Base-by-base conservation (phyloP, 345 rosid genomes). In the Brassica cretica region DNA sequence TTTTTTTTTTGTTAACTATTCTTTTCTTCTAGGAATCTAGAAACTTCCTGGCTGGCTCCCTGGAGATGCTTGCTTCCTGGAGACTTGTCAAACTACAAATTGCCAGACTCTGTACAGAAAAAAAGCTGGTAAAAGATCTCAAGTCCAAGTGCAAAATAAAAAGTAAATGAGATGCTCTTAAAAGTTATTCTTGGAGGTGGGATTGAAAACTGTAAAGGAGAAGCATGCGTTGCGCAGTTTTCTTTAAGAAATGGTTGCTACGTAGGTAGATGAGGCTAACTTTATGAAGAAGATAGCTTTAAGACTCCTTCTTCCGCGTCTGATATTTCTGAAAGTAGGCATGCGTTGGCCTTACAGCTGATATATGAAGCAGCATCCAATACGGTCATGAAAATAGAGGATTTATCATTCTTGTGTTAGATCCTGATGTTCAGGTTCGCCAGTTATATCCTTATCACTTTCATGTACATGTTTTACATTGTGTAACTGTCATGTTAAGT, bases 341-440 rank as follows among this genome's bases (percentile, higher is more conserved):
- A 85, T 74, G 82, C 66, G 68, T 73, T 87, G 80, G 93, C 97
- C 62, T 83, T 83, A 77, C 88, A 86, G 78, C 74, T 93, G 73
- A 75, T 95, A 72, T 49, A 62, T 37, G 89, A 88, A 53, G 93
- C 97, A 66, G 74, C 85, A 60, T 74, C 79, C 77, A 87, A 89
- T 84, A 79, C 5, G 76, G 14, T 19, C 10, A 71, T 73, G 68
- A 59, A 68, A 53, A 67, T 27, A 88, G 91, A 80, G 97, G 88
- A 70, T 90, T 98, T 33, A 78, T 86, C 64, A 86, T 91, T 76
- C 79, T 95, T 71, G 98, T 93, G 75, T 76, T 89, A 68, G 99
- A 91, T 68, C 66, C 72, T 70, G 98, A 90, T 77, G 87, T 93
- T 74, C 99, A 95, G 99, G 99, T 93, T 55, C 39, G 90, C 63